Base-by-base conservation (phyloP, 2,329 filamentous ascomycete genomes). In the Dothistroma septosporum region DNA sequence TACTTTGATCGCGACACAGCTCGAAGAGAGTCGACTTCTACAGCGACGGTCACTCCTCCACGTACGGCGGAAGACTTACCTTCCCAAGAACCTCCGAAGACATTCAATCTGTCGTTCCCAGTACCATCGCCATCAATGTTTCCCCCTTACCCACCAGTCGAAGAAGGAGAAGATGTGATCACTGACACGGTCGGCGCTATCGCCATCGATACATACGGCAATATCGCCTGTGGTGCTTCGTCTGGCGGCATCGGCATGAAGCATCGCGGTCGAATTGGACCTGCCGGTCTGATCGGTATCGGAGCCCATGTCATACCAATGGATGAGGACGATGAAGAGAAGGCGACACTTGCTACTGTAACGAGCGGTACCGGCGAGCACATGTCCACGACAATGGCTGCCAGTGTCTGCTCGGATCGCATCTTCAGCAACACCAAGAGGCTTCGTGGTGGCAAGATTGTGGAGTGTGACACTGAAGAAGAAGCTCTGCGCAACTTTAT, bases 231-330 rank as follows among this genome's bases (percentile, higher is more conserved):
- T 4, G 94, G 89, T 16, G 96, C 94, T 1, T 99, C 94, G 1
- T 99, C 95, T 16, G 94, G 94, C 6, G 94, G 94, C 1, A 99
- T 99, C 73, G 93, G 94, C 31, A 97, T 99, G 93, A 99, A 99
- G 74, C 92, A 96, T 75, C 86, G 87, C 62, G 95, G 94, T 6
- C 88, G 94, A 37, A 84, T 96, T 64, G 95, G 94, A 0, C 94
- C 94, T 33, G 95, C 94, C 35, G 94, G 94, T 21, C 82, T 99
- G 16, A 90, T 97, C 14, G 93, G 94, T 8, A 86, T 97, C 57
- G 94, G 94, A 59, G 93, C 92, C 21, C 89, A 91, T 37, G 88
- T 99, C 31, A 84, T 97, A n/a, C 93, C 93, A 1, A 80, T 82
- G 28, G 86, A 92, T 63, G 79, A 84, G 1, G 82, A 85, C 32